Conservation (phyloP, 768 basidiomycete species). For the Lactarius hatsudake region DNA sequence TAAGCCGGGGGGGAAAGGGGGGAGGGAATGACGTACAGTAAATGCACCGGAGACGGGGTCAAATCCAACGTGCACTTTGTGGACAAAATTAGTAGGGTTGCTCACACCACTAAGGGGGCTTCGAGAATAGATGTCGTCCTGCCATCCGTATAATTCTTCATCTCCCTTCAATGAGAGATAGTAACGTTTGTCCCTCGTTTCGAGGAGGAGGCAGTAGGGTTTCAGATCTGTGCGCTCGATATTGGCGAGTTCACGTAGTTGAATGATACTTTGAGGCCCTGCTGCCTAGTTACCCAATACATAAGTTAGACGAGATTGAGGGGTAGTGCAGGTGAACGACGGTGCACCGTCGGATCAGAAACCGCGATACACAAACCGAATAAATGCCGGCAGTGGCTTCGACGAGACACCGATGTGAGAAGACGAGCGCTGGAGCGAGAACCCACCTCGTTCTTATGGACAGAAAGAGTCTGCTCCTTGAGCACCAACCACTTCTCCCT, state of each 20-base stretch:
- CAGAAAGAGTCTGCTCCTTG: slow-evolving; percentile 69
- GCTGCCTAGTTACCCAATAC: slow-evolving; percentile 40
- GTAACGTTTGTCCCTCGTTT: slow-evolving; percentile 79
- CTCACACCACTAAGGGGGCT: slow-evolving; percentile 92
- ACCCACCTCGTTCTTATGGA: slow-evolving; percentile 92
- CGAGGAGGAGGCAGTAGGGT: slow-evolving; percentile 88
- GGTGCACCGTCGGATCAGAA: background rate
- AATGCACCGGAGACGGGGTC: slow-evolving; percentile 93
- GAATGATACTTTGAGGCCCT: slow-evolving; percentile 57
- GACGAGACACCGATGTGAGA: background rate
- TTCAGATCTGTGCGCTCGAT: slow-evolving; percentile 93
- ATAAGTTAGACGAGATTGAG: background rate
- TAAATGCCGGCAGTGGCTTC: background rate
- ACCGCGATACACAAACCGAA: background rate
- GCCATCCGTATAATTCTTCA: slow-evolving; percentile 97
- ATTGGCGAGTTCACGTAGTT: slow-evolving; percentile 74
- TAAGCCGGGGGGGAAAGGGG: background rate
- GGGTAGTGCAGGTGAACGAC: background rate
- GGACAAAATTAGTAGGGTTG: slow-evolving; percentile 96
- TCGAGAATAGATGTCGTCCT: slow-evolving; percentile 92
- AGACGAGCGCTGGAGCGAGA: background rate
- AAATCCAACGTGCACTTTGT: slow-evolving; percentile 97
- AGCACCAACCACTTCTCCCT: slow-evolving; percentile 87
- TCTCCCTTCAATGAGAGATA: slow-evolving; percentile 86
- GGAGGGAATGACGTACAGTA: slow-evolving; percentile 58